Evolutionary conservation across 345 rosid species (phyloP).

Genomic region (Rhodomyrtus tomentosa): DNA sequence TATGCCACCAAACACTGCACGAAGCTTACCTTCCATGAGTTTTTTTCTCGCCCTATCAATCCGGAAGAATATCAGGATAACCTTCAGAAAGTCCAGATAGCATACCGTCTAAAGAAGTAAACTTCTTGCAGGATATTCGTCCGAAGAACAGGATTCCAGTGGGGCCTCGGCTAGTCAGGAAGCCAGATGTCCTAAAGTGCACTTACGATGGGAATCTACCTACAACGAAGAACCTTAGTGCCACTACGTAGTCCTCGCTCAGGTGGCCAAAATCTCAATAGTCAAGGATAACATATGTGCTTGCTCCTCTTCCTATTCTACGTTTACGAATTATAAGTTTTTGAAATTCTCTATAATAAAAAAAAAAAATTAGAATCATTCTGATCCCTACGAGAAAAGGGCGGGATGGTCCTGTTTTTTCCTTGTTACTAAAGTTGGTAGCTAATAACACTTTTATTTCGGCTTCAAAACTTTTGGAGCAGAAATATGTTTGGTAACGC

Average conservation of each 20-base stretch:
- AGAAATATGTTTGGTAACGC: no score
- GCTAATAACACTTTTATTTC: neutral
- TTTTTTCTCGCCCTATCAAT: neutral
- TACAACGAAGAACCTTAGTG: slow-evolving; percentile 51
- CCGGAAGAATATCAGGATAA: neutral
- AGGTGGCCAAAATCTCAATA: neutral
- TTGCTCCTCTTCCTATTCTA: neutral
- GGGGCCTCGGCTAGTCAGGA: slow-evolving; percentile 51
- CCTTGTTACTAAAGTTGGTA: neutral
- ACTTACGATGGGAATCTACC: slow-evolving; percentile 65
- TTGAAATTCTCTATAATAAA: neutral
- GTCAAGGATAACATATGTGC: neutral
- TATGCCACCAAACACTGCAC: neutral
- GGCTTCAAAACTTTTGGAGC: no score
- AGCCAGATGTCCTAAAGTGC: slow-evolving; percentile 63
- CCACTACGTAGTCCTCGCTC: slow-evolving; percentile 16
- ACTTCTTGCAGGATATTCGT: slow-evolving; percentile 51
- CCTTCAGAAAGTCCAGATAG: neutral
- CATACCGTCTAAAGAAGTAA: neutral
- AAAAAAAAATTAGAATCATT: neutral
- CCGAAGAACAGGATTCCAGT: slow-evolving; percentile 56
- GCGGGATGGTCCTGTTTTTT: no score
- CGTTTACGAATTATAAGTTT: neutral
- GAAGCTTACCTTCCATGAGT: neutral
- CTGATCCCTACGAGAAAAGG: neutral